Percentiles rank a stretch among this genome's conserved stretches.
phyloP scores from a whole-genome alignment of 257 asterid genomes.

The Solanum sparsipilum region DNA sequence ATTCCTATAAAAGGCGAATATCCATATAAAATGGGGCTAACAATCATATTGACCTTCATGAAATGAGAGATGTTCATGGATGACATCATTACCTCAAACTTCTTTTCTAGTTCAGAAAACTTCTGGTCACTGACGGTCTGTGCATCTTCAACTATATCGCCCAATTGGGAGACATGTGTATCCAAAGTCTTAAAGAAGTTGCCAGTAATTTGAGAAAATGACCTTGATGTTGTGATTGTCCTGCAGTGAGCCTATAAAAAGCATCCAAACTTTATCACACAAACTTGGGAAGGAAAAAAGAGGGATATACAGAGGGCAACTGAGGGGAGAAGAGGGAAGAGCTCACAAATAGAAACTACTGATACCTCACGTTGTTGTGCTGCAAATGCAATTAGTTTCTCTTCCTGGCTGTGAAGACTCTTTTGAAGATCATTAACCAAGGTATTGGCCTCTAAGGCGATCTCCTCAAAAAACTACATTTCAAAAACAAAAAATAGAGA shows the following conservation, averaged over 20 bases:
- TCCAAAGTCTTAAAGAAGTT: slow-evolving; percentile 68
- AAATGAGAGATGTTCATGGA: slow-evolving; percentile 7
- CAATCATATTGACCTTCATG: neutral
- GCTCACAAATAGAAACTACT: neutral
- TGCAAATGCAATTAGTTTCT: slow-evolving; percentile 54
- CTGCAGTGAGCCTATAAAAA: slow-evolving; percentile 75
- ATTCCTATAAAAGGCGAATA: slow-evolving; percentile 39
- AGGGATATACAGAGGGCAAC: neutral
- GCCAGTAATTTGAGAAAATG: slow-evolving; percentile 58
- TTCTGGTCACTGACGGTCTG: slow-evolving; percentile 55
- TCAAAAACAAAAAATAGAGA: slow-evolving; percentile 11
- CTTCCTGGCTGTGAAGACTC: slow-evolving; percentile 69
- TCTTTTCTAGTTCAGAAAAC: slow-evolving; percentile 73
- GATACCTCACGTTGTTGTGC: slow-evolving; percentile 71
- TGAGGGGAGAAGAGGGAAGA: neutral
- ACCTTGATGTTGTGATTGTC: slow-evolving; percentile 65
- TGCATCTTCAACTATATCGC: slow-evolving; percentile 76
- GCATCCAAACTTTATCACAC: neutral
- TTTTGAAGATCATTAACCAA: slow-evolving; percentile 82
- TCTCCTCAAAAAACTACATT: slow-evolving; percentile 66
- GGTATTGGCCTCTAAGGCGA: slow-evolving; percentile 76
- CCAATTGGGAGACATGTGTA: slow-evolving; percentile 61
- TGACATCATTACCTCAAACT: slow-evolving; percentile 65
- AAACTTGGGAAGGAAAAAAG: neutral
- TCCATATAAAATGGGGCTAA: neutral